Conservation (phyloP, 1,284 basidiomycete species). For the Anthracocystis setariae region DNA sequence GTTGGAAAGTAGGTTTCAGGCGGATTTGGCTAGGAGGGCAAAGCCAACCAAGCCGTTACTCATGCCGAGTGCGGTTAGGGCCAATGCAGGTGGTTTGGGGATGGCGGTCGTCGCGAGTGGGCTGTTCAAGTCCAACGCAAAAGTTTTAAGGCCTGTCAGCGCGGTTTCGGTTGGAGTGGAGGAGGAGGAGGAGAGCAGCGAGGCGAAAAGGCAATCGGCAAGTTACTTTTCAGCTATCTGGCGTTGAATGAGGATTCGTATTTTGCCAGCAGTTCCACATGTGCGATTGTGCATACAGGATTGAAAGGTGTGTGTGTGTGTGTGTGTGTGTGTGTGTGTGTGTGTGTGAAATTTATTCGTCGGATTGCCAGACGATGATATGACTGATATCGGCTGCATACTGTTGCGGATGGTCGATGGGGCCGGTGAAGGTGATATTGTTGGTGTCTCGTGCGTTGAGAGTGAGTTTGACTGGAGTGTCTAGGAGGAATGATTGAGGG, state of each 20-base stretch:
- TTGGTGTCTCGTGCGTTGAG: constrained; percentile 21
- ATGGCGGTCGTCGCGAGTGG: background rate
- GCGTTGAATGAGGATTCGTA: no score
- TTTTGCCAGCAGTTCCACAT: no score
- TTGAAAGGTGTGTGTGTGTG: no score
- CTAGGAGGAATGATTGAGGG: constrained; percentile 10
- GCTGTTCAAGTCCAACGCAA: no score
- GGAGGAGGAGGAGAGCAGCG: background rate
- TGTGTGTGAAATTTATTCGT: constrained; percentile 10
- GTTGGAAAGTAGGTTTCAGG: constrained; percentile 20
- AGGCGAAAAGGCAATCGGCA: background rate
- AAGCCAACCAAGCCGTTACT: constrained; percentile 17
- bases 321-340: no score
- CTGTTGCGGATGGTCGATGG: background rate
- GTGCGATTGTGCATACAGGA: no score
- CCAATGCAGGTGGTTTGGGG: constrained; percentile 12
- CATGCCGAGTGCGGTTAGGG: constrained; percentile 37
- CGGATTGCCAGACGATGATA: constrained; percentile 32
- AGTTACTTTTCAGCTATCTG: constrained; percentile 31
- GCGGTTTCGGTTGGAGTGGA: constrained; percentile 1
- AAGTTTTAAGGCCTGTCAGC: constrained; percentile 26
- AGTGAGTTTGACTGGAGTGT: constrained; percentile 24
- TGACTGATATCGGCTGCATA: constrained; percentile 34
- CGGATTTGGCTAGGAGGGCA: constrained; percentile 25
- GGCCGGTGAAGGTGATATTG: constrained; percentile 18